phyloP scores from a whole-genome alignment of 139 green algal genomes.

The Micractinium conductrix region DNA sequence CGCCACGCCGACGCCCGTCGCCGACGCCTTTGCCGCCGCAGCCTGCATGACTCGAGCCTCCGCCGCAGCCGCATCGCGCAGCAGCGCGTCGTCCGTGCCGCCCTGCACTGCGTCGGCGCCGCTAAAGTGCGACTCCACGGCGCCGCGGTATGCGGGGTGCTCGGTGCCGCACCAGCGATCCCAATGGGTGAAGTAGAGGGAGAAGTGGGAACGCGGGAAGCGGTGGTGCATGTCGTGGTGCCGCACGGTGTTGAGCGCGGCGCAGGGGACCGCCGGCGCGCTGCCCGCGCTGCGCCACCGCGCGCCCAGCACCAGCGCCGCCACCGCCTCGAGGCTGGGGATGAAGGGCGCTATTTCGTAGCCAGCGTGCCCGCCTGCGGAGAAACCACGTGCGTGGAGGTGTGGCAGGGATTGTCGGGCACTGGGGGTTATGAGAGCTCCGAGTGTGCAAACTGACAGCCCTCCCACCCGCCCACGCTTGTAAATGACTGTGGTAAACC shows the following conservation, averaged over 20 bases:
- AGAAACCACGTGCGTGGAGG: neutral
- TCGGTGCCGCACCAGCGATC: conserved; percentile 77
- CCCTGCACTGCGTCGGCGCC: neutral
- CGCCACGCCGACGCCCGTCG: neutral
- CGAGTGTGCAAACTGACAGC: too few species aligned
- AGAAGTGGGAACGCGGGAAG: conserved; percentile 81
- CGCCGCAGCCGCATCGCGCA: neutral
- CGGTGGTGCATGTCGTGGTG: conserved; percentile 93
- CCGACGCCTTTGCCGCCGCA: neutral
- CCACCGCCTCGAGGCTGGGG: conserved; percentile 64
- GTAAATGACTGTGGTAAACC: too few species aligned
- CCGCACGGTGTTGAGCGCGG: conserved; percentile 81
- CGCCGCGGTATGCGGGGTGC: conserved; percentile 68
- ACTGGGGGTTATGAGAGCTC: too few species aligned
- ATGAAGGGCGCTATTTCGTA: conserved; percentile 91
- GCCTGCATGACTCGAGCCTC: too few species aligned
- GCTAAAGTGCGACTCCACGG: conserved; percentile 25
- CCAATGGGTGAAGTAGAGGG: conserved; percentile 94
- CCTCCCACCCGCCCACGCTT: too few species aligned
- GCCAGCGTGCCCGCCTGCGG: conserved; percentile 80
- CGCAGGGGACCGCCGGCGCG: too few species aligned
- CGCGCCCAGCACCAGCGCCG: neutral
- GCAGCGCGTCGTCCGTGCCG: too few species aligned
- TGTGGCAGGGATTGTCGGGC: too few species aligned
- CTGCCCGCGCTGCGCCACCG: too few species aligned